Evolutionary conservation across 768 basidiomycete species (phyloP).

Genomic region (Boletus subcaerulescens): DNA sequence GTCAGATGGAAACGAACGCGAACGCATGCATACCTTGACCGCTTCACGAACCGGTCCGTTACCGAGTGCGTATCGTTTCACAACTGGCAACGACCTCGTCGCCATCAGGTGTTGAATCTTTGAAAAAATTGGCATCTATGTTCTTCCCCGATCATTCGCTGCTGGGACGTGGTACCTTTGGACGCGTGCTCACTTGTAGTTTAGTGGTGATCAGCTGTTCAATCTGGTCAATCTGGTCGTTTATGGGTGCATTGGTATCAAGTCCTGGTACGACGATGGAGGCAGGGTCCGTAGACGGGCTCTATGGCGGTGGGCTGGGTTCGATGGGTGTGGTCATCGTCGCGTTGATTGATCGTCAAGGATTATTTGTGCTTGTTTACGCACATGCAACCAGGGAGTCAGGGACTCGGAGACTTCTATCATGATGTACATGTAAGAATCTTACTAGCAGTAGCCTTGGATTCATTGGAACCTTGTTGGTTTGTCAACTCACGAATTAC

Average conservation of each 20-base stretch:
- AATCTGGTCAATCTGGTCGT: conserved; percentile 90
- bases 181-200: conserved; percentile 60
- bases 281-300: conserved; percentile 58
- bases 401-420: too few relatives aligned
- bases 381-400: too few relatives aligned
- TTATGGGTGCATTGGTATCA: conserved; percentile 62
- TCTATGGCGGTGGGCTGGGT: conserved; percentile 67
- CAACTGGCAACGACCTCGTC: conserved; percentile 76
- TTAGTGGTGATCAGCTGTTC: conserved; percentile 94
- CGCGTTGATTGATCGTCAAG: too few relatives aligned
- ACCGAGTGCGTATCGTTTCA: conserved; percentile 85
- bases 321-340: conserved; percentile 41
- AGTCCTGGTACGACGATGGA: conserved; percentile 70
- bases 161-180: not conserved
- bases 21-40: conserved; percentile 63
- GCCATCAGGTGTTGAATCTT: conserved; percentile 84
- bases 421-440: too few relatives aligned
- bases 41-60: conserved; percentile 88
- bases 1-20: too few relatives aligned
- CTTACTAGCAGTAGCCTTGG: too few relatives aligned
- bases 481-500: too few relatives aligned
- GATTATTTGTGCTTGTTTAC: too few relatives aligned
- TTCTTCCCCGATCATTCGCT: conserved; percentile 46
- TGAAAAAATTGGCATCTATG: conserved; percentile 91
- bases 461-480: too few relatives aligned